Evolutionary conservation across 768 basidiomycete species (phyloP).

Genomic region (Filobasidium floriforme): DNA sequence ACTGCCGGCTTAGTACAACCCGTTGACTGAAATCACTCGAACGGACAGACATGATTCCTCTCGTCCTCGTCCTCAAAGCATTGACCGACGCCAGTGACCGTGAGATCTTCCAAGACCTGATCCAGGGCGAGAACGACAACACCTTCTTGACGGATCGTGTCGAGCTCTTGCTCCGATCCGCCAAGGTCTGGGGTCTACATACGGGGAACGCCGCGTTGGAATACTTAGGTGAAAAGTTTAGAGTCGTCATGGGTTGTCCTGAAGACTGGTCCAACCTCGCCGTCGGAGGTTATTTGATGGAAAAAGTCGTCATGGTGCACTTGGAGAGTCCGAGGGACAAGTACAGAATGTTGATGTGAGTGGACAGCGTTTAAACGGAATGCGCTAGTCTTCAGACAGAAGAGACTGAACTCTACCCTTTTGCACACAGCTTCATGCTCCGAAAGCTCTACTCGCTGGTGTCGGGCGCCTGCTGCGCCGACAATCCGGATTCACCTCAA

Average conservation of each 20-base stretch:
- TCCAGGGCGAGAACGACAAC: constrained; percentile 94
- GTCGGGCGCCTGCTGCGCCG: constrained; percentile 77
- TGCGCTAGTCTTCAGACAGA: too few species aligned
- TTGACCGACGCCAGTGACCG: constrained; percentile 83
- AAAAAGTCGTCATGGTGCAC: constrained; percentile 83
- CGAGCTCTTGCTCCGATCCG: constrained; percentile 84
- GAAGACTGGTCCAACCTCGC: constrained; percentile 84
- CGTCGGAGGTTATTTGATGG: constrained; percentile 72
- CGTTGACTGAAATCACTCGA: not conserved
- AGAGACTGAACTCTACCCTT: not conserved
- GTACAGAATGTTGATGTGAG: constrained; percentile 86
- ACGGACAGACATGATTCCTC: constrained; percentile 57
- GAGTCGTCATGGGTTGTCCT: constrained; percentile 78
- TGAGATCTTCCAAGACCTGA: constrained; percentile 91
- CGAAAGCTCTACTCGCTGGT: constrained; percentile 88
- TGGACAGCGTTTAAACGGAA: constrained; percentile 28
- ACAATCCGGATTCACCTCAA: constrained; percentile 98
- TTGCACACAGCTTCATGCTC: constrained; percentile 73
- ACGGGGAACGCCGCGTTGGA: constrained; percentile 87
- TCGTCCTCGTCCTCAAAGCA: constrained; percentile 92
- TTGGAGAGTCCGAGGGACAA: constrained; percentile 80
- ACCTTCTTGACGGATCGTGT: constrained; percentile 97
- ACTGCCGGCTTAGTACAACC: not conserved
- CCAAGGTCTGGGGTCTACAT: constrained; percentile 81
- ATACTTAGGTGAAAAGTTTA: constrained; percentile 93